Base-by-base conservation (phyloP, 2,329 filamentous ascomycete species). In the Akanthomyces lecanii region DNA sequence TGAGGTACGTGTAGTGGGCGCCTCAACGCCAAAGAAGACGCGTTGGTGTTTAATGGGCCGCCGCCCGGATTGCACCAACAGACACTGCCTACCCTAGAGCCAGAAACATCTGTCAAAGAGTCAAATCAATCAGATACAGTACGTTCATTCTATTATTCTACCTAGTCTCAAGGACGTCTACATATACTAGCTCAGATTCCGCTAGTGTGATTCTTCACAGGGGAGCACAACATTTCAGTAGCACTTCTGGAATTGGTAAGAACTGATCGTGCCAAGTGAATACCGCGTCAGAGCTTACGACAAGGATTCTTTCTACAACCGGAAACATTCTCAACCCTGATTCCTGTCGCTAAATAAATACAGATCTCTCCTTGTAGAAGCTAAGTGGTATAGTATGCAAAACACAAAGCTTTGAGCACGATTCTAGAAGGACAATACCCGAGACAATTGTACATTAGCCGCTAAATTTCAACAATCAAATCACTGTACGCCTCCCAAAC, bases 381-480 rank as follows among this genome's bases (percentile, higher is more conserved):
- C 47, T 21, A 59, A 59, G 56, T 59, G 56, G 45, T 59, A 59
- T 59, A 51, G 30, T 62, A 62, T 62, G 60, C 60, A 62, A 62
- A 62, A 62, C 44, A 56, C 60, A 62, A 55, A 62, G 45, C 52
- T 50, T 42, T 44, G 52, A 28, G 44, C 60, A 44, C 42, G 44
- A 56, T 56, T 62, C 33, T 48, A 50, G 18, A 4, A 51, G 10
- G 25, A 51, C 30, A 64, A 64, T 33, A 52, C 40, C 53, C 50
- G 50, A 44, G 36, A 52, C 51, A 42, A 47, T 42, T 52, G 30
- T 64, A 61, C 56, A 64, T 23, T 21, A 60, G 40, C 58, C 33
- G 58, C 47, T 51, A 16, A 54, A 53, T 45, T 50, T 59, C 36
- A 44, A 61, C 42, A 42, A 16, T 62, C 36, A 47, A 62, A 62